Percentiles rank a stretch among this genome's conserved stretches.
These are phyloP conservation scores for Lathyrus aphaca DNA, from an alignment of 306 rosid species.

Conservation along the genomic window DNA sequence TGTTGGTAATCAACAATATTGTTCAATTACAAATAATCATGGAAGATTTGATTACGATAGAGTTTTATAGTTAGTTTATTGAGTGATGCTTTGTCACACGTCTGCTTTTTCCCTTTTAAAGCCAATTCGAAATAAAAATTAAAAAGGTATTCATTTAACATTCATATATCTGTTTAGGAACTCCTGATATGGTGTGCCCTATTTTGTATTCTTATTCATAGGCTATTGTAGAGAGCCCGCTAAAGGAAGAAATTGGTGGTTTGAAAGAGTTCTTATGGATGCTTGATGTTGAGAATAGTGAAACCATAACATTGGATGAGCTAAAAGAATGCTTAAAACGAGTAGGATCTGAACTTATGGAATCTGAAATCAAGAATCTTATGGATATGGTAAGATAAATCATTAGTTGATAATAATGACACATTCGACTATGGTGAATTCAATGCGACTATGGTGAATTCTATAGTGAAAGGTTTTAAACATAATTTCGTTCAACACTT, in stretches of 20 bases:
- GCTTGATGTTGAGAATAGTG: conserved; percentile 60
- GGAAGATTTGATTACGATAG: too few species aligned
- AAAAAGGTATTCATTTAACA: conserved; percentile 26
- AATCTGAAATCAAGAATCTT: conserved; percentile 64
- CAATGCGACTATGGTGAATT: conserved; percentile 65
- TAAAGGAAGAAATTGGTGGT: conserved; percentile 70
- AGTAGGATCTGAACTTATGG: conserved; percentile 60
- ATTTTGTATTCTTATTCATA: conserved; percentile 35
- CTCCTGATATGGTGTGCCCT: conserved; percentile 4
- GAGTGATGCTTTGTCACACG: too few species aligned
- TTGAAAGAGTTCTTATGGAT: conserved; percentile 58
- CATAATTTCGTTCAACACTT: too few species aligned
- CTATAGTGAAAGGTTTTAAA: too few species aligned
- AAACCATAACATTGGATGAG: conserved; percentile 67
- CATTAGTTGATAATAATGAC: conserved; percentile 48
- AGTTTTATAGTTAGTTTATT: too few species aligned
- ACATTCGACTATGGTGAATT: conserved; percentile 63
- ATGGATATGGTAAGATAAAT: conserved; percentile 56
- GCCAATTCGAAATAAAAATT: conserved; percentile 19
- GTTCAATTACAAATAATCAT: too few species aligned
- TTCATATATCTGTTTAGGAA: conserved; percentile 6
- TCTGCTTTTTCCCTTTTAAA: too few species aligned
- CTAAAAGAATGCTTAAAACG: conserved; percentile 57
- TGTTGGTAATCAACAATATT: too few species aligned
- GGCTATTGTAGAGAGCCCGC: conserved; percentile 63